These are phyloP conservation scores for Colletotrichum sp. DNA, from an alignment of 2,329 filamentous ascomycete species.

Conservation along the genomic window DNA sequence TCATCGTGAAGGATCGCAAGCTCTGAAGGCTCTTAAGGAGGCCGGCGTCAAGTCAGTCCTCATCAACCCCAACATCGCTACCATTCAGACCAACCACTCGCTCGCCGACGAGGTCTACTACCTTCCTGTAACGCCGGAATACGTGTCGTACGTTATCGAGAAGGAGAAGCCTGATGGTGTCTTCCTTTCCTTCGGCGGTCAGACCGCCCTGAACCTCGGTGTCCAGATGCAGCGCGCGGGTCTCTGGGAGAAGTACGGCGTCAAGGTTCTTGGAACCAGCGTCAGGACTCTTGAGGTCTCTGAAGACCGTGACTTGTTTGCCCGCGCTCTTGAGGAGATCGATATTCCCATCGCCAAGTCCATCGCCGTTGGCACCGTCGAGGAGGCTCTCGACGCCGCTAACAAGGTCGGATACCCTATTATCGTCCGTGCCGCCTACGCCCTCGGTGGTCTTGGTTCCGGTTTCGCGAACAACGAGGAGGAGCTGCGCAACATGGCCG, in stretches of 20 bases:
- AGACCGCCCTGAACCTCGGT: constrained; percentile 95
- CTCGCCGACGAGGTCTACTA: constrained; percentile 98
- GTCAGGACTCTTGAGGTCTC: constrained; percentile 92
- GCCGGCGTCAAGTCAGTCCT: constrained; percentile 89
- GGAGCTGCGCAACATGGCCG: constrained; percentile 92
- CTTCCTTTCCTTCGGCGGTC: constrained; percentile 95
- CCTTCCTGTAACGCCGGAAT: constrained; percentile 95
- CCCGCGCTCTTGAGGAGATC: constrained; percentile 95
- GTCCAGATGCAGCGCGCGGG: constrained; percentile 97
- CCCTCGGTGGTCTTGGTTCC: constrained; percentile 92
- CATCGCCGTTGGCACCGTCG: constrained; percentile 88
- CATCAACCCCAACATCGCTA: constrained; percentile 98
- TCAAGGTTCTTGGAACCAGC: constrained; percentile 94
- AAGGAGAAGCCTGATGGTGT: constrained; percentile 95
- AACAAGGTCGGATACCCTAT: constrained; percentile 92
- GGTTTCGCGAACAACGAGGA: constrained; percentile 95
- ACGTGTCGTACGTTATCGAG: constrained; percentile 97
- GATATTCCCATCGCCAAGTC: constrained; percentile 97
- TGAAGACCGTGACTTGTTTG: constrained; percentile 95
- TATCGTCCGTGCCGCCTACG: constrained; percentile 96
- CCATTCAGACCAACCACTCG: constrained; percentile 95
- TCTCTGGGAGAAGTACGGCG: constrained; percentile 92
- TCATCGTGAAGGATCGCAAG: constrained; percentile 77
- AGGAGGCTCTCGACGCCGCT: constrained; percentile 89
- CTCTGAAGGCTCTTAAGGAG: constrained; percentile 95